Evolutionary conservation across 257 asterid species (phyloP).

Genomic region (Lycium barbarum): DNA sequence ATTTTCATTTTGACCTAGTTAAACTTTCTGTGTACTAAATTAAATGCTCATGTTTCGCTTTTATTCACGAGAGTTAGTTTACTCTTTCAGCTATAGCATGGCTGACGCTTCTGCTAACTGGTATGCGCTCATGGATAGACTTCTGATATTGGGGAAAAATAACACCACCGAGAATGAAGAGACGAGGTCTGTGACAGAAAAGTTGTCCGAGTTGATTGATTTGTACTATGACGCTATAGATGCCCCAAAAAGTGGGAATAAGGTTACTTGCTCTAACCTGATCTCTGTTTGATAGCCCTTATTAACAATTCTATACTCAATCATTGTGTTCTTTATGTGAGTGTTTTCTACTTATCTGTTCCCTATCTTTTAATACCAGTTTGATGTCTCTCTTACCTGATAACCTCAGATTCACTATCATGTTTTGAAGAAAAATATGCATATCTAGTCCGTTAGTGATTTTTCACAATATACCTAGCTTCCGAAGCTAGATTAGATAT

Average conservation of each 20-base stretch:
- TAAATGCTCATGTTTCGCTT: not conserved
- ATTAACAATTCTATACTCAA: not conserved
- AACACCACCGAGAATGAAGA: constrained; percentile 45
- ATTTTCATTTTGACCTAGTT: not conserved
- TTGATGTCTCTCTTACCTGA: not conserved
- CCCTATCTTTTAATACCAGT: not conserved
- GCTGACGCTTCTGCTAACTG: constrained; percentile 75
- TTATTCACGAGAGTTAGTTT: not conserved
- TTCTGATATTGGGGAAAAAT: constrained; percentile 58
- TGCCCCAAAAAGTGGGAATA: constrained; percentile 89
- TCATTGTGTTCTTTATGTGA: not conserved
- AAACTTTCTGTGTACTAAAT: not conserved
- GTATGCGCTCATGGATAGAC: constrained; percentile 73
- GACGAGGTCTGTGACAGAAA: constrained; percentile 35
- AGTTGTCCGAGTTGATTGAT: constrained; percentile 60
- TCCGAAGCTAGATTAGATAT: not conserved
- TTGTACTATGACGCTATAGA: constrained; percentile 87
- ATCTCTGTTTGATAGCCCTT: constrained; percentile 14
- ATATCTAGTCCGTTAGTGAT: not conserved
- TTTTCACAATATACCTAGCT: not conserved
- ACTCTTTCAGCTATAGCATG: constrained; percentile 57
- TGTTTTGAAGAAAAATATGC: not conserved
- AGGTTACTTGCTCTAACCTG: constrained; percentile 47
- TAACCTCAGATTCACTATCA: not conserved
- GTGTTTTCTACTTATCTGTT: not conserved